Evolutionary conservation across 108 stramenopile species (phyloP), one percentile per base, ranked within the genome.

Genomic region (Fragilaria crotonensis): DNA sequence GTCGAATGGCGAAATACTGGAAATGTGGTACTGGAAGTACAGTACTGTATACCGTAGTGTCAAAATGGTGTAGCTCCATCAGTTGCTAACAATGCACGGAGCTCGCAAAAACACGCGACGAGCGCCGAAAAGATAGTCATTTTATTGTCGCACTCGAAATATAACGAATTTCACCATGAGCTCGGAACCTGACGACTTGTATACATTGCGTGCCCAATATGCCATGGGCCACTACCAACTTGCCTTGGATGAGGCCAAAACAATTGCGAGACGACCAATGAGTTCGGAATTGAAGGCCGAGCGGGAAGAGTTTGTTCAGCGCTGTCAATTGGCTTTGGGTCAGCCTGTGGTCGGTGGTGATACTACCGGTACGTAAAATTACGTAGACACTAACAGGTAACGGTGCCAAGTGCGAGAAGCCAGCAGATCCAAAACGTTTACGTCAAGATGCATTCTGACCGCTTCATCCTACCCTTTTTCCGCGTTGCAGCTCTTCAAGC

Each of bases 141-240:
- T 17, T 17, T 44, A 17, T 51, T 23, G 49, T 19, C 49, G 7
- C 49, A 5, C 7, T 51, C 49, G 7, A 18, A 57, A 33, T 18
- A 57, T 21, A 32, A 57, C 22, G 20, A 57, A 14, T 26, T 4
- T 17, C 59, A 94, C 81, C 77, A 96, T 96, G 96, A 41, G 36
- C 36, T 48, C 89, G 63, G 96, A 97, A 68, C 95, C 96, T 5
- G 98, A 99, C 72, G 98, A 99, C 62, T 88, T 99, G 53, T 99
- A 94, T 92, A 97, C 98, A 45, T 74, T 99, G 44, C 84, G 98
- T 45, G 95, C 95, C 82, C 94, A 92, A 57, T 99, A 80, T 78
- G 97, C 93, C 93, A 71, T 99, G 52, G 98, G 96, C 22, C 94
- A 94, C 79, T 99, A 95, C 71, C 66, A 83, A 52, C 66, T 93